Evolutionary conservation across 139 green algal genomes (phyloP).

Genomic region (Mychonastes homosphaera): DNA sequence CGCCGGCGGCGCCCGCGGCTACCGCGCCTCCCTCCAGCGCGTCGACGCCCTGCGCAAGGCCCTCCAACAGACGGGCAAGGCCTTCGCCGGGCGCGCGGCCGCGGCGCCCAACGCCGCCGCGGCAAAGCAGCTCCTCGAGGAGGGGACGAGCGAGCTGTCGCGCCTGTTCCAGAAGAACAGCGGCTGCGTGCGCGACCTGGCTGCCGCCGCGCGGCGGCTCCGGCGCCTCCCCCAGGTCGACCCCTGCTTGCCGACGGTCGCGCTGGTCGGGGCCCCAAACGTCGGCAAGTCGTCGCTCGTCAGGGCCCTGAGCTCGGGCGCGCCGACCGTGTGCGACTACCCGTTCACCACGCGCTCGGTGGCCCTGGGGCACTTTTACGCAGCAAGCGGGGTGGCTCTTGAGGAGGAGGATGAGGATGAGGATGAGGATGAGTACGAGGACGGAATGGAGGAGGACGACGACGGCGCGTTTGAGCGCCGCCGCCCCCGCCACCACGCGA

Average conservation of each 20-base stretch:
- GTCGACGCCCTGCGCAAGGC: constrained; percentile 50
- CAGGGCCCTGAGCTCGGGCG: constrained; percentile 64
- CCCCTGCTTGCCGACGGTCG: constrained; percentile 63
- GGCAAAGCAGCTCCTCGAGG: constrained; percentile 41
- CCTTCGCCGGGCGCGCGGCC: constrained; percentile 41
- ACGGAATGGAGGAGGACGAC: constrained; percentile 50
- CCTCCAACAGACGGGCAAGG: constrained; percentile 64
- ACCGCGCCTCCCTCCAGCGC: not conserved
- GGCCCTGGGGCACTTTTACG: constrained; percentile 97
- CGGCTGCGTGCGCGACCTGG: not conserved
- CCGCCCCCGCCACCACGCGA: not conserved
- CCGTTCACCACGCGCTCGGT: constrained; percentile 95
- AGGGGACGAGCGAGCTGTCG: constrained; percentile 33
- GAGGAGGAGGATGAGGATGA: too few relatives aligned
- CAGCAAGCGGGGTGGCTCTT: too few relatives aligned
- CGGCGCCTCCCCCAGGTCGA: constrained; percentile 78
- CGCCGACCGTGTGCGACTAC: constrained; percentile 86
- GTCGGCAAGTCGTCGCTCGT: constrained; percentile 87
- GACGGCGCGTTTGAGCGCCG: constrained; percentile 59
- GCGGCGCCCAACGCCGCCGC: constrained; percentile 53
- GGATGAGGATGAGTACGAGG: too few relatives aligned
- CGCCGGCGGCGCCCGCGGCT: constrained; percentile 43
- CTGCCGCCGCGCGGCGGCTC: constrained; percentile 51
- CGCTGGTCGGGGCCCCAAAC: constrained; percentile 39
- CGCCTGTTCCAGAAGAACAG: not conserved